Evolutionary conservation across 768 basidiomycete species (phyloP).

Genomic region (Boletus rufocinnamomeus): DNA sequence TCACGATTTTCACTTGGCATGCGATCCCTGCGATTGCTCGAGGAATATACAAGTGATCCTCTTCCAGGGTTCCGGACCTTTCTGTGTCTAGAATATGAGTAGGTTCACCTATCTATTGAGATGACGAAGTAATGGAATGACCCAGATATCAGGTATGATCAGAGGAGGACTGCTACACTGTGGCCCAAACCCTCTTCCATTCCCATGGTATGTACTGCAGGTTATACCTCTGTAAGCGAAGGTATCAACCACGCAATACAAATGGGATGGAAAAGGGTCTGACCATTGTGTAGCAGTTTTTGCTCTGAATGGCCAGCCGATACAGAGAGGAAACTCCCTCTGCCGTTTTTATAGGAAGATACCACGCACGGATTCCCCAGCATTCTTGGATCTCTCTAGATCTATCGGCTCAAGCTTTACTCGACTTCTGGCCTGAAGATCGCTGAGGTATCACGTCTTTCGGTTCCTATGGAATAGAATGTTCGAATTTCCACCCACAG

Average conservation of each 20-base stretch:
- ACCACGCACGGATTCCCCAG: background rate
- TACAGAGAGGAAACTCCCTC: background rate
- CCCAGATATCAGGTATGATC: conserved; percentile 1
- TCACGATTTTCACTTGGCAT: background rate
- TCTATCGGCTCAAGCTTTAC: conserved; percentile 1
- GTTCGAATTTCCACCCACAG: background rate
- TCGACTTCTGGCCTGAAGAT: background rate
- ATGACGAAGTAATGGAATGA: background rate
- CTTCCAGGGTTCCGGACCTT: background rate
- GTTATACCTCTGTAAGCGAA: conserved; percentile 31
- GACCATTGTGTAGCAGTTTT: conserved; percentile 29
- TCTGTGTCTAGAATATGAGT: conserved; percentile 3
- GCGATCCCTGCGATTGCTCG: background rate
- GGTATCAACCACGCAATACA: conserved; percentile 30
- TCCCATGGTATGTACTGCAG: conserved; percentile 49
- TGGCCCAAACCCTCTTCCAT: conserved; percentile 46
- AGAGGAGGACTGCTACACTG: conserved; percentile 15
- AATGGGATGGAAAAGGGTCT: conserved; percentile 31
- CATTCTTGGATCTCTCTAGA: conserved; percentile 5
- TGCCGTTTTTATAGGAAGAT: conserved; percentile 12
- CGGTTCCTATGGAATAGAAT: background rate
- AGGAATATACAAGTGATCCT: background rate
- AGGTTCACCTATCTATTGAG: background rate
- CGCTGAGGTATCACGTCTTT: background rate
- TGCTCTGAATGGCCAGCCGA: conserved; percentile 12